Conservation (phyloP, 805 yeast genomes). For the Komagataella ulmi region DNA sequence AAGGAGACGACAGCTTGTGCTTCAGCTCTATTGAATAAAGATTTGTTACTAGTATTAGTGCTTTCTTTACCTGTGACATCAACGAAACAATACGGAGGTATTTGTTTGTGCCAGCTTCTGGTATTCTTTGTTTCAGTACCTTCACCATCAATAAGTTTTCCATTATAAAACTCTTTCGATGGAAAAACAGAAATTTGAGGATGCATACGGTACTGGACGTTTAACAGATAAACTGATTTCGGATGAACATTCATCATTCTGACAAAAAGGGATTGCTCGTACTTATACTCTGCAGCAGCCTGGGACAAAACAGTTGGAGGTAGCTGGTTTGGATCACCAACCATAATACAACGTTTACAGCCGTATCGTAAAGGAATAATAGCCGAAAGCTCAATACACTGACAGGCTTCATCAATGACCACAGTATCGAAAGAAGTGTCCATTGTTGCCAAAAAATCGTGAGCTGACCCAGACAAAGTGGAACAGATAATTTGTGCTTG, state of each 20-base stretch:
- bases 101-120: slow-evolving; percentile 60
- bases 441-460: slow-evolving; percentile 64
- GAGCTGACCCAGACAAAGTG: slow-evolving; percentile 90
- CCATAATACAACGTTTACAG: slow-evolving; percentile 83
- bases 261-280: slow-evolving; percentile 88
- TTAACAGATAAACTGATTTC: slow-evolving; percentile 53
- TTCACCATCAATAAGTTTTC: slow-evolving; percentile 65
- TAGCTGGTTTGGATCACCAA: slow-evolving; percentile 95
- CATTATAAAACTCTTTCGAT: slow-evolving; percentile 65
- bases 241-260: slow-evolving; percentile 69
- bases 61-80: slow-evolving; percentile 56
- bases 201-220: slow-evolving; percentile 97
- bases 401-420: slow-evolving; percentile 94
- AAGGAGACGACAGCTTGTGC: slow-evolving; percentile 63
- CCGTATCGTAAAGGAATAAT: slow-evolving; percentile 90
- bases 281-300: slow-evolving; percentile 64
- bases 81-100: slow-evolving; percentile 72
- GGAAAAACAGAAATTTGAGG: slow-evolving; percentile 86
- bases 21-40: slow-evolving; percentile 60
- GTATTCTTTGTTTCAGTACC: slow-evolving; percentile 45
- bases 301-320: slow-evolving; percentile 95
- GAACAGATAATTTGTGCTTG: slow-evolving; percentile 82
- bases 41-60: slow-evolving; percentile 49
- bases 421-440: slow-evolving; percentile 80
- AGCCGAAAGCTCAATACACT: slow-evolving; percentile 86